phyloP scores from a whole-genome alignment of 257 asterid genomes.

The Primulina eburnea region DNA sequence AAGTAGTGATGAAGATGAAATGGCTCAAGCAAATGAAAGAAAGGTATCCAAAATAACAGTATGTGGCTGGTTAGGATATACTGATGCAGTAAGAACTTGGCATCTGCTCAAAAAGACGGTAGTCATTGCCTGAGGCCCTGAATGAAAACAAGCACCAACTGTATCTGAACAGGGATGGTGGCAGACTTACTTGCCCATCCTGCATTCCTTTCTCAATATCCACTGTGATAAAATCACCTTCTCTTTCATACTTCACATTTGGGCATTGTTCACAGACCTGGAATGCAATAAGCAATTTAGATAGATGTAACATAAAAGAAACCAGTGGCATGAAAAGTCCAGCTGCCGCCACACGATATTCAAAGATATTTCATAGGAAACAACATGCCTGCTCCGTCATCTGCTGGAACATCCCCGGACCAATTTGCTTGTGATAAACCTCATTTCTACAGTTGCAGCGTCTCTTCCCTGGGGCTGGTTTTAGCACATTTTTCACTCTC shows the following conservation, averaged over 20 bases:
- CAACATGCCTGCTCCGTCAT: constrained; percentile 90
- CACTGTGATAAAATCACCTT: constrained; percentile 84
- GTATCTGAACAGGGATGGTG: not conserved
- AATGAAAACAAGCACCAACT: not conserved
- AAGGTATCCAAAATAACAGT: not conserved
- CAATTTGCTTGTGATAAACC: constrained; percentile 97
- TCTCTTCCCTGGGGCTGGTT: constrained; percentile 97
- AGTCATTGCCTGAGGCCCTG: not conserved
- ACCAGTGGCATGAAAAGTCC: constrained; percentile 6
- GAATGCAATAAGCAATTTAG: constrained; percentile 8
- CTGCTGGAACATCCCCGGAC: constrained; percentile 99
- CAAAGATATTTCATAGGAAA: constrained; percentile 8
- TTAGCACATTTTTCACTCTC: constrained; percentile 87
- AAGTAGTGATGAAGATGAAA: not conserved
- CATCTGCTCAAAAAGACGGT: not conserved
- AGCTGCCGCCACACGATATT: not conserved
- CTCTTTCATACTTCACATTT: constrained; percentile 91
- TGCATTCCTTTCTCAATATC: constrained; percentile 99
- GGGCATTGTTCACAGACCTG: constrained; percentile 98
- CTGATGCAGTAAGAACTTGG: not conserved
- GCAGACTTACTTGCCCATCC: constrained; percentile 82
- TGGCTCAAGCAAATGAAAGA: constrained; percentile 5
- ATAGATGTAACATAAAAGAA: constrained; percentile 3
- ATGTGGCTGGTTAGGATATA: not conserved
- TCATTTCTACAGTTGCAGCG: constrained; percentile 96